Percentiles rank a stretch among this genome's conserved stretches.
phyloP scores from a whole-genome alignment of 768 basidiomycete genomes.

The Tulasnella sp. region DNA sequence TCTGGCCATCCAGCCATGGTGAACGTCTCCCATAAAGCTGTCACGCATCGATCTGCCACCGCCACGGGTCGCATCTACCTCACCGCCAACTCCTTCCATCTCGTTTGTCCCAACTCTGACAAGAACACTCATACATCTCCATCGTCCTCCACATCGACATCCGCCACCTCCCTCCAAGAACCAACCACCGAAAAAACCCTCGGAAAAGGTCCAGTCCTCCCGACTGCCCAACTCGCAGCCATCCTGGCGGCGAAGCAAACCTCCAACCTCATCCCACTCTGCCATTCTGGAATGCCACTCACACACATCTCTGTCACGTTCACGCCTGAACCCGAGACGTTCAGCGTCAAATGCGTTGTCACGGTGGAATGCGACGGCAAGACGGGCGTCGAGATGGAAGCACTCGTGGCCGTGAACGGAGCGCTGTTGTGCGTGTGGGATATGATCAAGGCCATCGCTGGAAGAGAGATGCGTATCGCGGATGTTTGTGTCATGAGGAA shows the following conservation, averaged over 20 bases:
- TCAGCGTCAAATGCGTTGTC: slow-evolving; percentile 51
- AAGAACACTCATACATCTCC: slow-evolving; percentile 17
- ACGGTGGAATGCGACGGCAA: slow-evolving; percentile 66
- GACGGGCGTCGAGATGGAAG: slow-evolving; percentile 92
- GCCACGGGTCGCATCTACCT: slow-evolving; percentile 66
- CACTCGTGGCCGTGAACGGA: slow-evolving; percentile 69
- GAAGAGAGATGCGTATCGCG: slow-evolving; percentile 73
- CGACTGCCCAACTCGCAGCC: slow-evolving; percentile 71
- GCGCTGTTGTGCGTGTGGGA: slow-evolving; percentile 81
- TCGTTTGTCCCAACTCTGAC: slow-evolving; percentile 38
- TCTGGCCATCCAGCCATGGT: slow-evolving; percentile 73
- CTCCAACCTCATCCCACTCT: slow-evolving; percentile 72
- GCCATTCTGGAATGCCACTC: slow-evolving; percentile 62
- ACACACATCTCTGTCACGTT: slow-evolving; percentile 59
- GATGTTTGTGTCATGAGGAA: slow-evolving; percentile 32
- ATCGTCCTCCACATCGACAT: background rate
- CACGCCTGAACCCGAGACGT: slow-evolving; percentile 31
- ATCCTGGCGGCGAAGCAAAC: slow-evolving; percentile 85
- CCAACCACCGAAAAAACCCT: slow-evolving; percentile 44
- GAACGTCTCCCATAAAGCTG: slow-evolving; percentile 53
- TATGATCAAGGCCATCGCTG: slow-evolving; percentile 85
- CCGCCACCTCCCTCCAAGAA: too few relatives aligned
- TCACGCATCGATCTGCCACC: slow-evolving; percentile 57
- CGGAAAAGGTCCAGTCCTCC: slow-evolving; percentile 58
- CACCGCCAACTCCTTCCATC: slow-evolving; percentile 49